Base-by-base conservation (phyloP, 1,284 basidiomycete species). In the Rhizopogon hawkerae region DNA sequence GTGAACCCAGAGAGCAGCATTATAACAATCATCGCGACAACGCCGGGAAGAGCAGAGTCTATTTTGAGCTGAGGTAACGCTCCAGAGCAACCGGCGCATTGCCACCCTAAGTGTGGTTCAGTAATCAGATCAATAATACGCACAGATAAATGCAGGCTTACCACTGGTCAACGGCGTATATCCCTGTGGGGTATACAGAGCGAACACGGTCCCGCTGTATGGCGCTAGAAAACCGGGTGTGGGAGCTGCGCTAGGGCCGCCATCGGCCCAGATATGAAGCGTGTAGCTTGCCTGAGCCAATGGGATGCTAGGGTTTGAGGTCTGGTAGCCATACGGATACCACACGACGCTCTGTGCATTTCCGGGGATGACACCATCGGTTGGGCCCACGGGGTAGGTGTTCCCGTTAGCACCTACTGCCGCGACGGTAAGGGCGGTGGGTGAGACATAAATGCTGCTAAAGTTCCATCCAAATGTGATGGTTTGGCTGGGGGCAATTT, bases 391-490 rank as follows among this genome's bases (percentile, higher is more conserved):
- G 2, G 88, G 78, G 64, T 93, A 96, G 5, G 89, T 92, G 67
- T 89, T 86, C 5, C 88, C 87, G 62, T 93, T 92, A 7, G 83
- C 81, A 64, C 89, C 87, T 38, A 84, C 75, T 18, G 92, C 93
- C 42, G 81, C 78, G 53, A 95, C 74, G 8, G 93, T 95, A 54
- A 96, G 74, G 51, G 74, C 70, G 0, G 78, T 77, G 0, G 92
- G 91, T 0, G 76, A 77, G 34, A 76, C 76, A 54, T 82, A 71
- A 21, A 94, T 70, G 54, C 74, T 75, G 16, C 87, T 90, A 57
- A 89, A 78, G 65, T 92, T 94, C 92, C 92, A 96, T n/a, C 77
- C 90, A 67, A 95, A 91, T 16, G 91, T 95, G 61, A 95, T 77
- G 50, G 73, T 73, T 60, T 89, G 77, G 41, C 75, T 73, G 0